These are phyloP conservation scores for Typha latifolia DNA, from an alignment of 176 grass and related monocot species.

Conservation along the genomic window DNA sequence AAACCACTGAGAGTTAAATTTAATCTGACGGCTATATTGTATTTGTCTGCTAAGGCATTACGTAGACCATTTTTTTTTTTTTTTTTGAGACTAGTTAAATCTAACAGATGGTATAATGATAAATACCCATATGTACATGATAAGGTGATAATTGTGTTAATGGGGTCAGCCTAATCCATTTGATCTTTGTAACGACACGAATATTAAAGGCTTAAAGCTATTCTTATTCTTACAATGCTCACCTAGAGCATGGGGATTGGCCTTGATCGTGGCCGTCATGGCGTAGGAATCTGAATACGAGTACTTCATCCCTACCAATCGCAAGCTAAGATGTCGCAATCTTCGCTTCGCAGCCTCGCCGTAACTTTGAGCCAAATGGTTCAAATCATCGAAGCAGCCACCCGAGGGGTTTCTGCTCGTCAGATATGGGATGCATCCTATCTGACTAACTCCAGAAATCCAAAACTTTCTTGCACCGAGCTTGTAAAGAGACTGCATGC, in stretches of 20 bases:
- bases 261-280: neutral
- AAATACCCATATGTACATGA: too few species aligned
- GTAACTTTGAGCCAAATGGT: conserved; percentile 19
- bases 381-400: conserved; percentile 14
- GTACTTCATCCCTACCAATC: conserved; percentile 23
- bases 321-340: conserved; percentile 13
- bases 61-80: too few species aligned
- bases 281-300: conserved; percentile 8
- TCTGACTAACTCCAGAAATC: neutral
- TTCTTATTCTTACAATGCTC: neutral
- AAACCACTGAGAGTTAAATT: too few species aligned
- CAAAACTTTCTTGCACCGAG: conserved; percentile 30
- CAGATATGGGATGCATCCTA: conserved; percentile 26
- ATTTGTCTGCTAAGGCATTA: too few species aligned
- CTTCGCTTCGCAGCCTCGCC: conserved; percentile 1
- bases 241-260: conserved; percentile 2
- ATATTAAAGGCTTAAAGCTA: neutral
- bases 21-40: too few species aligned
- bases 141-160: too few species aligned
- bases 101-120: too few species aligned
- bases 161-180: too few species aligned
- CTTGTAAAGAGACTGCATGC: conserved; percentile 15
- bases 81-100: too few species aligned
- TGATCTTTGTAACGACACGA: too few species aligned
- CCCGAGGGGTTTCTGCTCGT: conserved; percentile 7